Base-by-base conservation (phyloP, 441 rosid genomes). In the Syzygium syzygioides region DNA sequence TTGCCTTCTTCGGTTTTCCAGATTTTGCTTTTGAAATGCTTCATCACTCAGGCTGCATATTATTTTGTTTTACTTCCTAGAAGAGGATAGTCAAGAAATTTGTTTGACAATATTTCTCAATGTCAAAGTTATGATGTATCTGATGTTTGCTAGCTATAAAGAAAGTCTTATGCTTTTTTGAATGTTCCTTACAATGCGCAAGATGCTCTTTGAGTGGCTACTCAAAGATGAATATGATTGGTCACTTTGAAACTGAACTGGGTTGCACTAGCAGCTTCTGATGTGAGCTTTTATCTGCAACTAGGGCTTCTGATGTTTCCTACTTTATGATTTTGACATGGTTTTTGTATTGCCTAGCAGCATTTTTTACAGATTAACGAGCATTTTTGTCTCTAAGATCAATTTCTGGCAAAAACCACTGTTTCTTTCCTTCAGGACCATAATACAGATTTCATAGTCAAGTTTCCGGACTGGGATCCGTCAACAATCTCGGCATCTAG, bases 391-490 rank as follows among this genome's bases (percentile, higher is more conserved):
- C 34, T 60, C 53, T 37, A 59, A 56, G 34, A 59, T 18, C 41
- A 60, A 50, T 60, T 62, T 54, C 79, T 60, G 55, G 37, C 57
- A 30, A 37, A 64, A 90, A 76, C 80, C 55, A 54, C 89, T 90
- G 89, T 86, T 88, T 68, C 86, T 85, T 53, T 66, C 64, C 41
- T 93, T 91, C 95, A 96, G 99, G 96, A 95, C 91, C 99, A 98
- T 92, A 97, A 98, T 94, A 96, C 91, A 30, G 99, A 98, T 93
- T 98, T 95, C 93, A 97, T 98, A 66, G 99, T 96, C 86, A 93
- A 97, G 91, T 90, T 98, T 90, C 99, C 99, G 1, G 98, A 98
- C 91, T 97, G 99, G 99, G 95, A 95, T 92, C 97, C 97, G 86
- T 95, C 99, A 54, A 62, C 54, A 55, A 71, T 79, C 87, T 92